Evolutionary conservation across 768 basidiomycete genomes (phyloP).

Genomic region (Pisolithus marmoratus): DNA sequence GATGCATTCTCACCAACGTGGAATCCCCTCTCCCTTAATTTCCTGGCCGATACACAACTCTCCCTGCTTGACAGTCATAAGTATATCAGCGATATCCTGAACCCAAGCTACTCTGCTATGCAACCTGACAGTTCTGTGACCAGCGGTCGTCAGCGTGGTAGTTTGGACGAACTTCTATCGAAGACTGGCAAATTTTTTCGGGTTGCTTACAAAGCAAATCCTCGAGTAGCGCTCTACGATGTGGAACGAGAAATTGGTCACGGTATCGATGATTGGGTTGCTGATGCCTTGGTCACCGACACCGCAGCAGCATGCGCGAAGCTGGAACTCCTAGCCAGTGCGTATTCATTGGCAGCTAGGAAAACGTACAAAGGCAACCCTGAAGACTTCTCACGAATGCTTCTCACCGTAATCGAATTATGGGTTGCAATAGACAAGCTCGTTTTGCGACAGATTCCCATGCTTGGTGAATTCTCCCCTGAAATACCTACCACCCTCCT

Average conservation of each 20-base stretch:
- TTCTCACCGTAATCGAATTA: slow-evolving; percentile 30
- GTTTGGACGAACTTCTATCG: slow-evolving; percentile 13
- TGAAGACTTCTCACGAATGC: slow-evolving; percentile 34
- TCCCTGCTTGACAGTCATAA: slow-evolving; percentile 25
- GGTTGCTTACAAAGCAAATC: slow-evolving; percentile 5
- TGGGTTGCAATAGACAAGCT: slow-evolving; percentile 40
- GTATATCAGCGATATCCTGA: slow-evolving; percentile 22
- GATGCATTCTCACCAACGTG: slow-evolving; percentile 22
- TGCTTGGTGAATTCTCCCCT: slow-evolving; percentile 40
- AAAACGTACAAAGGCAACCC: slow-evolving; percentile 28
- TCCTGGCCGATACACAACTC: slow-evolving; percentile 26
- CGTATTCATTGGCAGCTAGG: slow-evolving; percentile 23
- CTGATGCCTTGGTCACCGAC: not conserved
- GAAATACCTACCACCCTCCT: slow-evolving; percentile 28
- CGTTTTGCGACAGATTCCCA: slow-evolving; percentile 28
- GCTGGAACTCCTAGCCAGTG: slow-evolving; percentile 21
- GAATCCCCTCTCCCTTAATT: slow-evolving; percentile 20
- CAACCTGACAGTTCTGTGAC: not conserved
- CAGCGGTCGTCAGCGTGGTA: slow-evolving; percentile 7
- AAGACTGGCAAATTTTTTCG: slow-evolving; percentile 11
- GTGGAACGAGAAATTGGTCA: slow-evolving; percentile 30
- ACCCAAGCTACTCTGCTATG: slow-evolving; percentile 5
- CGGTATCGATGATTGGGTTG: slow-evolving; percentile 30
- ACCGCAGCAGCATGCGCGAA: not conserved
- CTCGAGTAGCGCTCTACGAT: slow-evolving; percentile 26